These are phyloP conservation scores for Aspergillus sojae DNA, from an alignment of 2,329 filamentous ascomycete genomes.

Conservation along the genomic window DNA sequence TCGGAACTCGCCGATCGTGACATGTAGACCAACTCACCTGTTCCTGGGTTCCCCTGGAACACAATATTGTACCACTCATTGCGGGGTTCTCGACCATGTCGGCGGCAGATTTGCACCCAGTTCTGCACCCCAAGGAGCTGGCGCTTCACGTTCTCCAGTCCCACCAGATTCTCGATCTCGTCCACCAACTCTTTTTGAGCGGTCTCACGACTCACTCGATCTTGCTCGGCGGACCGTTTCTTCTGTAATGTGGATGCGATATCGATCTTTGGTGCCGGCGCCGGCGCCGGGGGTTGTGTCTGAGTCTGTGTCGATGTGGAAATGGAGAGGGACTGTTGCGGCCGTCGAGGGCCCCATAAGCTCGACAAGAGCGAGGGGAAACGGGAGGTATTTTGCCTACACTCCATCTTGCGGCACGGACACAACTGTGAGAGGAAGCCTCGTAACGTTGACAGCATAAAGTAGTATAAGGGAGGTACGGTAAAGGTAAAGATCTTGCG, in stretches of 20 bases:
- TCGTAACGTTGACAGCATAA: slow-evolving; percentile 15
- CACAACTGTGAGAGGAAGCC: slow-evolving; percentile 14
- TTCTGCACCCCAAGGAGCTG: slow-evolving; percentile 22
- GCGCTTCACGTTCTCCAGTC: slow-evolving; percentile 23
- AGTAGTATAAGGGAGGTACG: not conserved
- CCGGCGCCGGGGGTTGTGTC: slow-evolving; percentile 5
- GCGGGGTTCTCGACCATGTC: slow-evolving; percentile 23
- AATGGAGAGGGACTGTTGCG: slow-evolving; percentile 7
- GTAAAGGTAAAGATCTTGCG: not conserved
- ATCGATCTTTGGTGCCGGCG: slow-evolving; percentile 1
- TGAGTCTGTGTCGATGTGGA: slow-evolving; percentile 8
- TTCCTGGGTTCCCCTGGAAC: slow-evolving; percentile 24
- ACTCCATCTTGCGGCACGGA: slow-evolving; percentile 20
- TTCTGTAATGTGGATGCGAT: slow-evolving; percentile 4
- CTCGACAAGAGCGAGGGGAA: slow-evolving; percentile 21
- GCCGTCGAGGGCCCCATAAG: slow-evolving; percentile 13
- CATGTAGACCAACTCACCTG: slow-evolving; percentile 7
- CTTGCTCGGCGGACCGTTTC: slow-evolving; percentile 11
- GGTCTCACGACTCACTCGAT: slow-evolving; percentile 12
- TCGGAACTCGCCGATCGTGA: not conserved
- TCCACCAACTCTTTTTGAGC: slow-evolving; percentile 16
- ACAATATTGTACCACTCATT: slow-evolving; percentile 26
- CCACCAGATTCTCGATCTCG: slow-evolving; percentile 19
- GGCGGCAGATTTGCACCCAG: slow-evolving; percentile 24
- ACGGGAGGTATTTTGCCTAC: slow-evolving; percentile 16